Conservation (phyloP, 306 rosid genomes). For the Boehmeria nivea region DNA sequence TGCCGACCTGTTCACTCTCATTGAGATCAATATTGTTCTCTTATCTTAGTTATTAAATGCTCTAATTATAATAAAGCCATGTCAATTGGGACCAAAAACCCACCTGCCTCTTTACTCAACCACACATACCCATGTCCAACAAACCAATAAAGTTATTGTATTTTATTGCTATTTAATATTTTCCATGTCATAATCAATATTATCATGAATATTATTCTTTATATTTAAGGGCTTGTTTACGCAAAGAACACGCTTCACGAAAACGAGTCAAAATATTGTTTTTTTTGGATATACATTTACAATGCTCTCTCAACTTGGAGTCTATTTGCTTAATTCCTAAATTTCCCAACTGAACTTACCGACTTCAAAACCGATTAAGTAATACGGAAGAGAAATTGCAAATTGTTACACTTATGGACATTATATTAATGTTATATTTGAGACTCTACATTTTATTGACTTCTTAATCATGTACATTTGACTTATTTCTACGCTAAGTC, state of each 20-base stretch:
- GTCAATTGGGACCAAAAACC: slow-evolving; percentile 8
- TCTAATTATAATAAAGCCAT: not conserved
- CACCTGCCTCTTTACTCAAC: slow-evolving; percentile 21
- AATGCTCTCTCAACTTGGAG: not conserved
- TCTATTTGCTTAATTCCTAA: not conserved
- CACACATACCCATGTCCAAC: not conserved
- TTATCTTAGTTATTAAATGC: not conserved
- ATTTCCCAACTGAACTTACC: slow-evolving; percentile 18
- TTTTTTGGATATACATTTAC: not conserved
- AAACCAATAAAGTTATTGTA: not conserved
- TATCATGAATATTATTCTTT: not conserved
- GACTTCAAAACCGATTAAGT: not conserved
- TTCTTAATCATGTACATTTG: too few species aligned
- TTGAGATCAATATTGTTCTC: not conserved
- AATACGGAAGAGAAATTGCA: not conserved
- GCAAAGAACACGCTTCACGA: slow-evolving; percentile 4
- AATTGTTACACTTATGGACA: not conserved
- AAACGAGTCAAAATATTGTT: slow-evolving; percentile 17
- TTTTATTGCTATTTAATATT: not conserved
- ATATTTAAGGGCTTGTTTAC: not conserved
- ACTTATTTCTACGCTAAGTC: not conserved
- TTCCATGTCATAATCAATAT: not conserved
- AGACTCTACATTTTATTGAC: too few species aligned
- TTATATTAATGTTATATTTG: too few species aligned
- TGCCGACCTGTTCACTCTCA: slow-evolving; percentile 18